A percentile compares a stretch with the other conserved stretches of the same genome.
These are phyloP conservation scores for Tillandsia fasciculata DNA, from an alignment of 176 grass and related monocot species.

Conservation along the genomic window DNA sequence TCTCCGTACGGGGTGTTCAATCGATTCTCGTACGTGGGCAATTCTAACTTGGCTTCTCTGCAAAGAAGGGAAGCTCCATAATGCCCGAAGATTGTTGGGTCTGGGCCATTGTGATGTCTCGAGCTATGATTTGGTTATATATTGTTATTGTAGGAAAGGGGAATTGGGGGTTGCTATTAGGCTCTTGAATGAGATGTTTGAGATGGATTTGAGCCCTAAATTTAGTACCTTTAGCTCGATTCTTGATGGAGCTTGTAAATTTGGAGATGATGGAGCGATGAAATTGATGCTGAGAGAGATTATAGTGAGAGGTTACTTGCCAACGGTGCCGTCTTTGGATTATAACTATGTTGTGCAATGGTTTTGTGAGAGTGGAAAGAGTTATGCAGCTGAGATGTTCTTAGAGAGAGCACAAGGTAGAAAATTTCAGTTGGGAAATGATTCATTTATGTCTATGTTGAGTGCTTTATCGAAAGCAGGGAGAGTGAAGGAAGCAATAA, in stretches of 20 bases:
- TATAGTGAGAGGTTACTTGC: neutral
- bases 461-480: constrained; percentile 2
- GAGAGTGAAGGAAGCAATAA: constrained; percentile 5
- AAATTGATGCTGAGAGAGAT: constrained; percentile 8
- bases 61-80: constrained; percentile 16
- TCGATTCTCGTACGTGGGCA: constrained; percentile 19
- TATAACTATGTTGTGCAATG: constrained; percentile 2
- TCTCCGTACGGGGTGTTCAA: neutral
- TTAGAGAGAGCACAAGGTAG: constrained; percentile 11
- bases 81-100: constrained; percentile 1
- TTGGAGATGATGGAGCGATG: neutral
- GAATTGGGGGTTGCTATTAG: constrained; percentile 12
- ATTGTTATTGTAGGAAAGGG: constrained; percentile 14
- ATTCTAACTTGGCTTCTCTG: constrained; percentile 15
- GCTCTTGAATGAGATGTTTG: constrained; percentile 11
- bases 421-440: neutral
- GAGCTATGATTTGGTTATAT: constrained; percentile 16
- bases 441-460: neutral
- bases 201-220: constrained; percentile 4
- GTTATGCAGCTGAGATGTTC: constrained; percentile 18
- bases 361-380: constrained; percentile 16
- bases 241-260: constrained; percentile 16
- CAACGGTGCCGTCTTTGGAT: constrained; percentile 8
- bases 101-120: neutral
- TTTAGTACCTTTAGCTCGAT: constrained; percentile 13